Base-by-base conservation (phyloP, 2,329 filamentous ascomycete species). In the Aspergillus chevalieri region DNA sequence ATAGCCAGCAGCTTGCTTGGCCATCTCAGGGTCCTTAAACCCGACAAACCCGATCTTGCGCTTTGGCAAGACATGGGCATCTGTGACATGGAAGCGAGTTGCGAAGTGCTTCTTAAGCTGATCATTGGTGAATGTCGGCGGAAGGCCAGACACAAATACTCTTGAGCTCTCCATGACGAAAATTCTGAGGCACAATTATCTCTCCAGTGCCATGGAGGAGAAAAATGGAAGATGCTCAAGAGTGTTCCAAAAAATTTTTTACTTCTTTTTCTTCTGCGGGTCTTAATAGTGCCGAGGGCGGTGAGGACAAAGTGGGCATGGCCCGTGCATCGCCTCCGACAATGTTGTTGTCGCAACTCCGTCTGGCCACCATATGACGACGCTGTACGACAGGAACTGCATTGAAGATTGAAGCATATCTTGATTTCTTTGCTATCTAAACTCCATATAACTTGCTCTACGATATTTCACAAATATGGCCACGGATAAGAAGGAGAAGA, bases 21-120 rank as follows among this genome's bases (percentile, higher is more conserved):
- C 93, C 66, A 89, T 86, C 54, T 92, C 83, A 12, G 86, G 76
- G 46, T 82, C 87, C 73, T 88, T 91, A 78, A 92, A 97, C 55
- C 93, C 93, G 52, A 98, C 83, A 78, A 95, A 98, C 60, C 91
- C 93, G 70, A 98, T 96, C 59, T 91, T 83, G 62, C 93, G 83
- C 64, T 90, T 84, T 5, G 89, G 82, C 65, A 97, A 88, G 66
- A 96, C 81, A 78, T 95, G 95, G 62, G 90, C 82, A 73, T 98
- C 93, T 47, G 92, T 97, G 65, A 96, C 82, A 55, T 86, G 77
- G 54, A 82, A 82, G 54, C 85, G 85, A 60, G 82, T 79, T 52
- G 86, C 82, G 71, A 98, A 98, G 73, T 97, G 91, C 66, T 88
- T 90, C 66, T 83, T 84, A 66, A 97, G 87, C 57, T 94, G 87